Conservation (phyloP, 2,329 filamentous ascomycete species). For the Pyrenophora seminiperda region DNA sequence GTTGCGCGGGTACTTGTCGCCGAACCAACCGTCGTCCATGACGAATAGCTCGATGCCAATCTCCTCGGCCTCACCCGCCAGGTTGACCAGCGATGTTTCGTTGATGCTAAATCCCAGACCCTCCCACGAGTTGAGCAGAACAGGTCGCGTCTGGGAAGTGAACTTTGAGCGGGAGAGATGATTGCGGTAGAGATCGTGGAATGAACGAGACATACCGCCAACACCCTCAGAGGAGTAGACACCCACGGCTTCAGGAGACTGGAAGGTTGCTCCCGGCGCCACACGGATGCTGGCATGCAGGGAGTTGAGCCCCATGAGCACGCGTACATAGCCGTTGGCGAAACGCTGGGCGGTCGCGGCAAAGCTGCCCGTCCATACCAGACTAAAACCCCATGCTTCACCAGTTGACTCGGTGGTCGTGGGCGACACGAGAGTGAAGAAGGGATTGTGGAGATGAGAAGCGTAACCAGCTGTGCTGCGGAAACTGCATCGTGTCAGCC, state of each 20-base stretch:
- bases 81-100: conserved; percentile 58
- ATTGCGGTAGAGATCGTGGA: conserved; percentile 66
- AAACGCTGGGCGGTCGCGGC: conserved; percentile 65
- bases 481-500: conserved; percentile 54
- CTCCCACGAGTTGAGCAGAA: conserved; percentile 70
- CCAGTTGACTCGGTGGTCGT: conserved; percentile 65
- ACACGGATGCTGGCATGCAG: conserved; percentile 65
- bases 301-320: conserved; percentile 65
- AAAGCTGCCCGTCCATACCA: conserved; percentile 69
- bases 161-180: conserved; percentile 65
- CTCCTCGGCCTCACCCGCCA: conserved; percentile 62
- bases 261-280: conserved; percentile 61
- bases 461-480: conserved; percentile 66
- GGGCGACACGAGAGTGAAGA: conserved; percentile 62
- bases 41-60: conserved; percentile 68
- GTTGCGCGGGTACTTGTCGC: conserved; percentile 63
- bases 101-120: conserved; percentile 65
- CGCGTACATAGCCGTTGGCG: conserved; percentile 65
- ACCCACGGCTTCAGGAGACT: conserved; percentile 66
- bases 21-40: conserved; percentile 72
- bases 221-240: conserved; percentile 65
- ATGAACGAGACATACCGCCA: conserved; percentile 65
- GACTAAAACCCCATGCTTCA: conserved; percentile 68
- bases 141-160: conserved; percentile 58
- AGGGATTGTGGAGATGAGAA: conserved; percentile 68